phyloP scores from a whole-genome alignment of 2,329 filamentous ascomycete genomes.

The Dactylellina haptotyla region DNA sequence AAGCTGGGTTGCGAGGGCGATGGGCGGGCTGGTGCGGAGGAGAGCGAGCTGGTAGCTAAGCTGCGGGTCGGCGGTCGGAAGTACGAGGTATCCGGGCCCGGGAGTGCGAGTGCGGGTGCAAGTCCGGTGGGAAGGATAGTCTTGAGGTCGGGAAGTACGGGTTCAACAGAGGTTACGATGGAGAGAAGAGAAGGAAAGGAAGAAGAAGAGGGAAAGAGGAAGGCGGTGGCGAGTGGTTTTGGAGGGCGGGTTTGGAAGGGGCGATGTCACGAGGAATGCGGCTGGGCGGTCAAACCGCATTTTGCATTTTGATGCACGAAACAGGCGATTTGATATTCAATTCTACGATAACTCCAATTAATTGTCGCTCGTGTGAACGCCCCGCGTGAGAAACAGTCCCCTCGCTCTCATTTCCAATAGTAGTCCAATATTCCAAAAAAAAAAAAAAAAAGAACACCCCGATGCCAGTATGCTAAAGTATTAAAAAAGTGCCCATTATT shows the following conservation, averaged over 20 bases:
- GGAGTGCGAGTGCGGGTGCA: neutral
- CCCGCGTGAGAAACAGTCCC: no score
- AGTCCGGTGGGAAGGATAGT: neutral
- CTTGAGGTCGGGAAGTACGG: neutral
- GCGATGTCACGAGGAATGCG: slow-evolving; percentile 27
- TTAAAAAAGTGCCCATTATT: neutral
- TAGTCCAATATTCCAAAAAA: no score
- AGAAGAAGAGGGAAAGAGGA: neutral
- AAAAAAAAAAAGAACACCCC: neutral
- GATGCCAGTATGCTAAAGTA: neutral
- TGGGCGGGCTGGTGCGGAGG: slow-evolving; percentile 6
- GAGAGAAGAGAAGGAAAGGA: slow-evolving; percentile 2
- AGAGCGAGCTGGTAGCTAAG: neutral
- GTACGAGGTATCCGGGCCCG: neutral
- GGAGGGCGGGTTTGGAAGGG: slow-evolving; percentile 18
- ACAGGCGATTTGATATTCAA: no score
- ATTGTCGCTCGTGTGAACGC: no score
- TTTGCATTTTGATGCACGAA: no score
- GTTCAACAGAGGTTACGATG: slow-evolving; percentile 29
- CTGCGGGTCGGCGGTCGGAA: slow-evolving; percentile 11
- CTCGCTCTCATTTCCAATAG: no score
- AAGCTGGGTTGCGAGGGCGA: slow-evolving; percentile 38
- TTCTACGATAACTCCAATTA: no score
- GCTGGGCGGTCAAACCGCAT: no score
- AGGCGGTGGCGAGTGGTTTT: slow-evolving; percentile 30